Evolutionary conservation across 805 yeast species (phyloP).

Genomic region (Starmerella geochares): DNA sequence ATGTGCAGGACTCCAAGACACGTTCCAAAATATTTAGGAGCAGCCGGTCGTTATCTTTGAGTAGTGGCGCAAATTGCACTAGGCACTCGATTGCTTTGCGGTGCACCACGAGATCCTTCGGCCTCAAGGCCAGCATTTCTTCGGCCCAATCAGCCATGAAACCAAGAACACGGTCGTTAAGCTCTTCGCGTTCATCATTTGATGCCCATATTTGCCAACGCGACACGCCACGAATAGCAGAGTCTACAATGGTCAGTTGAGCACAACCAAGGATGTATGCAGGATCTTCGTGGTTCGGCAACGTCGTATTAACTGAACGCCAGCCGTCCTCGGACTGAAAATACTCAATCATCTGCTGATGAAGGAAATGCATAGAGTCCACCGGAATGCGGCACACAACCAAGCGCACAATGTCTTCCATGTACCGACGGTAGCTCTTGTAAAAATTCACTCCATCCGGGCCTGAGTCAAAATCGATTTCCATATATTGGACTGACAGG

Average conservation of each 20-base stretch:
- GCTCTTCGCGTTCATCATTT: slow-evolving; percentile 42
- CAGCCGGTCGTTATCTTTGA: slow-evolving; percentile 60
- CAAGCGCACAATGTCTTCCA: slow-evolving; percentile 84
- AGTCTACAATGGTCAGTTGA: slow-evolving; percentile 77
- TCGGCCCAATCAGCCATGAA: slow-evolving; percentile 53
- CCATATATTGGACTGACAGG: slow-evolving; percentile 54
- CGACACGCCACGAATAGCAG: slow-evolving; percentile 81
- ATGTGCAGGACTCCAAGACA: slow-evolving; percentile 74
- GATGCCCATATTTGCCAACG: slow-evolving; percentile 94
- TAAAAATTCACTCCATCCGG: slow-evolving; percentile 72
- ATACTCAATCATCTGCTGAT: slow-evolving; percentile 57
- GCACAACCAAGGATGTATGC: slow-evolving; percentile 60
- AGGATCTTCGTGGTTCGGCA: slow-evolving; percentile 36
- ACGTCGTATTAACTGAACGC: slow-evolving; percentile 43
- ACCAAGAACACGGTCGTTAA: slow-evolving; percentile 47
- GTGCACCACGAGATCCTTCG: slow-evolving; percentile 68
- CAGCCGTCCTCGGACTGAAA: slow-evolving; percentile 58
- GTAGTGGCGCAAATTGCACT: slow-evolving; percentile 85
- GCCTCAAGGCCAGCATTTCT: slow-evolving; percentile 55
- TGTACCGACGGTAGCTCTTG: slow-evolving; percentile 66
- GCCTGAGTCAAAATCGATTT: slow-evolving; percentile 78
- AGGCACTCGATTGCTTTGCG: slow-evolving; percentile 82
- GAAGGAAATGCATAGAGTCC: slow-evolving; percentile 73
- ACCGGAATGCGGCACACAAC: slow-evolving; percentile 78
- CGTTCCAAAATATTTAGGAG: slow-evolving; percentile 80